A percentile compares a stretch with the other conserved stretches of the same genome.
Evolutionary conservation across 257 asterid genomes (phyloP).

Genomic region (Petunia axillaris): DNA sequence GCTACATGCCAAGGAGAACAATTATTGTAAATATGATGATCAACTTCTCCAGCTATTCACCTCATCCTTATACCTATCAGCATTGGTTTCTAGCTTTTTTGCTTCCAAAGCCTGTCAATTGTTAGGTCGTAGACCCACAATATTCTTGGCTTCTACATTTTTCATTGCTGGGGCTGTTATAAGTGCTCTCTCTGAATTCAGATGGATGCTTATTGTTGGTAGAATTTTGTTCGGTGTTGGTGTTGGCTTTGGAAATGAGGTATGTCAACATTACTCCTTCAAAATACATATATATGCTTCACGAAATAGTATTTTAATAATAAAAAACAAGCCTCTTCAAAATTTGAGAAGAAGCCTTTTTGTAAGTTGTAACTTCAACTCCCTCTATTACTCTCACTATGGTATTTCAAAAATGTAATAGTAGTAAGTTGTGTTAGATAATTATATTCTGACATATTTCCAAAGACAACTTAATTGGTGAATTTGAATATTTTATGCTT

Average conservation of each 20-base stretch:
- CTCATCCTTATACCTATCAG: conserved; percentile 74
- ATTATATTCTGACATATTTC: too few species aligned
- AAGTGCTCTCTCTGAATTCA: conserved; percentile 43
- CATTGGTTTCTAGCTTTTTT: conserved; percentile 69
- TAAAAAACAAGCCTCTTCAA: background rate
- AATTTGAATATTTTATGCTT: background rate
- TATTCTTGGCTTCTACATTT: conserved; percentile 51
- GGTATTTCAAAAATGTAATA: too few species aligned
- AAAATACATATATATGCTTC: too few species aligned
- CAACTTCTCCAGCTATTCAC: conserved; percentile 82
- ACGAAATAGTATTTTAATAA: background rate
- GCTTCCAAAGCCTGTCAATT: conserved; percentile 66
- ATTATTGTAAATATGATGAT: conserved; percentile 82
- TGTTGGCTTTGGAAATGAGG: conserved; percentile 93
- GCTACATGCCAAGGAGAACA: conserved; percentile 48
- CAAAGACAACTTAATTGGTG: background rate
- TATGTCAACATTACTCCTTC: background rate
- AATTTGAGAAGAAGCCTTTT: too few species aligned
- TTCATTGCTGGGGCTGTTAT: conserved; percentile 59
- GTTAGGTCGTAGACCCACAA: conserved; percentile 68
- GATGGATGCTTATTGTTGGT: conserved; percentile 60
- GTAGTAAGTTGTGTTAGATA: too few species aligned
- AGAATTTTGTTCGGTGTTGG: conserved; percentile 75
- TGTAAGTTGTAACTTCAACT: too few species aligned
- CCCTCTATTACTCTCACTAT: too few species aligned